Percentiles rank a stretch among this genome's conserved stretches.
Conservation (phyloP, 352 stramenopile genomes). For the Thraustochytrium striatum region DNA sequence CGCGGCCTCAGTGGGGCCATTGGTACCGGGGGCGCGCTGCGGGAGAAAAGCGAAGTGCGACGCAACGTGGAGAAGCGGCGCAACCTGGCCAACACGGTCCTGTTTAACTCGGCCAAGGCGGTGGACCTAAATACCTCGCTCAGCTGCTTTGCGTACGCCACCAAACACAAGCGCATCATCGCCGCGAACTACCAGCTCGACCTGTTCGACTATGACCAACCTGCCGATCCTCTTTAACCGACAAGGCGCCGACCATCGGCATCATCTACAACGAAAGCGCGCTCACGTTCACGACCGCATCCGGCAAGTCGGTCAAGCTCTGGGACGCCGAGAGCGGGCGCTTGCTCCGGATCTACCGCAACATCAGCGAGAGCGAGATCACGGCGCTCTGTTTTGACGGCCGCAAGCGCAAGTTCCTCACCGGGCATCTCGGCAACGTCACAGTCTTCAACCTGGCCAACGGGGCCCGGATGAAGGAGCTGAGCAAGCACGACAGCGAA, state of each 20-base stretch:
- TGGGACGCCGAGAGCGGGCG: conserved; percentile 74
- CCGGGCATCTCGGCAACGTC: conserved; percentile 69
- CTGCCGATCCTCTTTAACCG: conserved; percentile 71
- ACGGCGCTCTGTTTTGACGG: conserved; percentile 74
- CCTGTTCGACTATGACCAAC: conserved; percentile 78
- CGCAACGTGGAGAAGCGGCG: conserved; percentile 28
- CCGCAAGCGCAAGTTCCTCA: conserved; percentile 74
- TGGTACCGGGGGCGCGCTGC: neutral
- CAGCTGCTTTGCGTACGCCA: conserved; percentile 69
- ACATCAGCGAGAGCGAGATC: conserved; percentile 63
- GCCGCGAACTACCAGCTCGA: conserved; percentile 69
- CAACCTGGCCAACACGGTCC: conserved; percentile 12
- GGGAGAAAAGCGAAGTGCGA: neutral
- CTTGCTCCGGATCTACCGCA: conserved; percentile 71
- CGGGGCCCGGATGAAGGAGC: conserved; percentile 75
- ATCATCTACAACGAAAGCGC: conserved; percentile 75
- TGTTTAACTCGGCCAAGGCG: conserved; percentile 3
- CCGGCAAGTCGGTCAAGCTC: conserved; percentile 72
- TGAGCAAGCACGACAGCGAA: conserved; percentile 65
- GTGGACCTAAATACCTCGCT: conserved; percentile 55
- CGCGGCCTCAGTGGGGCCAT: conserved; percentile 11
- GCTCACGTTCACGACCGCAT: conserved; percentile 73
- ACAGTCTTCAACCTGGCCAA: conserved; percentile 78
- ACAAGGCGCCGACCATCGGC: conserved; percentile 70
- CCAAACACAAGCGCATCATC: conserved; percentile 68